phyloP scores from a whole-genome alignment of 768 basidiomycete genomes.

The Gyrodon lividus region DNA sequence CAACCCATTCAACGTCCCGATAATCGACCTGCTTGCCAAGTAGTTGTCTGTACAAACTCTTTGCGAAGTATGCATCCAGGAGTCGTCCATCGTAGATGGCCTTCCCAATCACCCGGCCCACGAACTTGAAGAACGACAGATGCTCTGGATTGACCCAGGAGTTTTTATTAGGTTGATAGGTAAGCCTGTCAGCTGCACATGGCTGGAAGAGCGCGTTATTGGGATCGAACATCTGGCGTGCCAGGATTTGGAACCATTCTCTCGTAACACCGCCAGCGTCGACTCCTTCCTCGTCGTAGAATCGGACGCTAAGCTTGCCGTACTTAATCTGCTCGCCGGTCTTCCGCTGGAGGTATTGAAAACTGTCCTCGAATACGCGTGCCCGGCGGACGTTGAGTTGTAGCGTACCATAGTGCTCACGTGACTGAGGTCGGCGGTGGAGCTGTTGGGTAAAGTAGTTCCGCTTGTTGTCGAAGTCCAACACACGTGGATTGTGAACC shows the following conservation, averaged over 20 bases:
- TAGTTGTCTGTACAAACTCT: slow-evolving; percentile 93
- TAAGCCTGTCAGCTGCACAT: slow-evolving; percentile 90
- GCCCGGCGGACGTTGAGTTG: slow-evolving; percentile 88
- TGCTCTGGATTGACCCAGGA: slow-evolving; percentile 96
- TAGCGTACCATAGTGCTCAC: slow-evolving; percentile 80
- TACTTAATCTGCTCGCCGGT: slow-evolving; percentile 96
- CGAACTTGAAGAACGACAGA: slow-evolving; percentile 97
- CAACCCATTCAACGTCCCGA: slow-evolving; percentile 94
- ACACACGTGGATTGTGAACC: slow-evolving; percentile 91
- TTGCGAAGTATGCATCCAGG: slow-evolving; percentile 96
- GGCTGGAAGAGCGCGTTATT: slow-evolving; percentile 98
- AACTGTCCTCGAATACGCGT: slow-evolving; percentile 97
- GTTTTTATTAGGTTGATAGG: slow-evolving; percentile 95
- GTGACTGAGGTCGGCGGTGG: slow-evolving; percentile 73
- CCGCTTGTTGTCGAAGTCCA: slow-evolving; percentile 99
- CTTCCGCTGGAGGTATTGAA: slow-evolving; percentile 85
- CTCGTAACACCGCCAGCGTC: slow-evolving; percentile 98
- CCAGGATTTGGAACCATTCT: slow-evolving; percentile 98
- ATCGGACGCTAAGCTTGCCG: slow-evolving; percentile 94
- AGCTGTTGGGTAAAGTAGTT: slow-evolving; percentile 94
- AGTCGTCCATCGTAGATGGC: slow-evolving; percentile 96
- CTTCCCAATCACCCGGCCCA: slow-evolving; percentile 96
- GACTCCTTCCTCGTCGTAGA: slow-evolving; percentile 96
- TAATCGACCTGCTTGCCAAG: slow-evolving; percentile 94
- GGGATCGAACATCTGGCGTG: slow-evolving; percentile 98